Evolutionary conservation across 768 basidiomycete genomes (phyloP).

Genomic region (Mycena alexandri): DNA sequence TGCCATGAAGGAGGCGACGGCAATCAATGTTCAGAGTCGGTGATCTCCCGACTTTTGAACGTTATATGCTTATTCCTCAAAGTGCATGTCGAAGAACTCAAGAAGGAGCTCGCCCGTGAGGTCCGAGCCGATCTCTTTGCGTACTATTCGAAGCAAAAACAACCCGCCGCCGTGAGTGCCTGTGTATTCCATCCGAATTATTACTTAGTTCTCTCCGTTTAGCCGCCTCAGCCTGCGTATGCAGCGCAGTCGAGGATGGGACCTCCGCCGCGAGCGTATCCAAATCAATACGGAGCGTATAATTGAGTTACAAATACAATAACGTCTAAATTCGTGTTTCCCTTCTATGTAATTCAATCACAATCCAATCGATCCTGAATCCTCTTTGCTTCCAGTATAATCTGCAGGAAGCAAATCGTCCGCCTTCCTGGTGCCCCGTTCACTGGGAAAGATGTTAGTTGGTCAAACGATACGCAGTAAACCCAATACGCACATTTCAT

Average conservation of each 20-base stretch:
- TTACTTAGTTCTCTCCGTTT: not conserved
- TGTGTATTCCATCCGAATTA: no score
- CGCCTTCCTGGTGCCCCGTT: constrained; percentile 73
- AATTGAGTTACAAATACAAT: constrained; percentile 16
- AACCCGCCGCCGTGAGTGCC: constrained; percentile 11
- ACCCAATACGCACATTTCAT: constrained; percentile 84
- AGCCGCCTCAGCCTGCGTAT: constrained; percentile 13
- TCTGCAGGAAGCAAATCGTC: constrained; percentile 74
- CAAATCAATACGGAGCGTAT: constrained; percentile 18
- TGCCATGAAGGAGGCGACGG: constrained; percentile 95
- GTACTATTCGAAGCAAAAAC: constrained; percentile 77
- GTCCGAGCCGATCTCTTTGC: constrained; percentile 80
- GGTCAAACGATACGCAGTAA: not conserved
- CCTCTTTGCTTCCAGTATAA: constrained; percentile 63
- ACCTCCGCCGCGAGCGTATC: constrained; percentile 2
- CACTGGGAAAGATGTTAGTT: constrained; percentile 54
- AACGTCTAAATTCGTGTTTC: constrained; percentile 7
- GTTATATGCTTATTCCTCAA: constrained; percentile 29
- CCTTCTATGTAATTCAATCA: constrained; percentile 39
- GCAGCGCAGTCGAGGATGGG: constrained; percentile 4
- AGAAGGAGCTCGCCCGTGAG: constrained; percentile 81
- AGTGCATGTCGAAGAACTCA: constrained; percentile 93
- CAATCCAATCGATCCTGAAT: constrained; percentile 60
- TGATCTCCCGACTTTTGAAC: constrained; percentile 8
- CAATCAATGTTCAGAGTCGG: constrained; percentile 86